Evolutionary conservation across 441 rosid species (phyloP).

Genomic region (Geranium incanum): DNA sequence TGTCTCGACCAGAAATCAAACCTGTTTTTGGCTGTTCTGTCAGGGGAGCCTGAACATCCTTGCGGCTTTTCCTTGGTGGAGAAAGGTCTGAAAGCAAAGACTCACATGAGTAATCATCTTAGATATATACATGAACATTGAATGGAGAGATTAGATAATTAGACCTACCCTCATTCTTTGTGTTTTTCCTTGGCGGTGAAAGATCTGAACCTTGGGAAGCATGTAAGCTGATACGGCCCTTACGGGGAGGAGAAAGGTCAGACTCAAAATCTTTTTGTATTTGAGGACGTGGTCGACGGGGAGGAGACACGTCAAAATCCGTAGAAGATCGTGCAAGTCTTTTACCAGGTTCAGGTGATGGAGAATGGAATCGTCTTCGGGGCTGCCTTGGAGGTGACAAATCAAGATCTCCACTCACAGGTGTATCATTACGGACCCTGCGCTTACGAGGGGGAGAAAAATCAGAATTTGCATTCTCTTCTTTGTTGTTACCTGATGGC

Average conservation of each 20-base stretch:
- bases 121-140: neutral
- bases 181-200: constrained; percentile 42
- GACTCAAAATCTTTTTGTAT: constrained; percentile 3
- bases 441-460: neutral
- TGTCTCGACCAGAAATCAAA: constrained; percentile 58
- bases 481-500: constrained; percentile 8
- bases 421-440: constrained; percentile 7
- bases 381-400: constrained; percentile 32
- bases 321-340: neutral
- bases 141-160: neutral
- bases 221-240: constrained; percentile 8
- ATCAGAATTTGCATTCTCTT: neutral
- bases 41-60: constrained; percentile 28
- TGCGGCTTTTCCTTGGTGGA: constrained; percentile 48
- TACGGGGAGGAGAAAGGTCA: constrained; percentile 16
- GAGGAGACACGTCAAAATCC: constrained; percentile 28
- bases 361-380: constrained; percentile 21
- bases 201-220: constrained; percentile 34
- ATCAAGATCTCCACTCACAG: constrained; percentile 23
- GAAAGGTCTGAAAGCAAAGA: constrained; percentile 39
- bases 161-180: constrained; percentile 15
- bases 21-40: constrained; percentile 50
- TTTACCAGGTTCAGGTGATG: constrained; percentile 27
- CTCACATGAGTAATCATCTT: constrained; percentile 11
- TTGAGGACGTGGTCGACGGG: constrained; percentile 10